Conservation (phyloP, 305 asterid species). For the Fraxinus sp. region DNA sequence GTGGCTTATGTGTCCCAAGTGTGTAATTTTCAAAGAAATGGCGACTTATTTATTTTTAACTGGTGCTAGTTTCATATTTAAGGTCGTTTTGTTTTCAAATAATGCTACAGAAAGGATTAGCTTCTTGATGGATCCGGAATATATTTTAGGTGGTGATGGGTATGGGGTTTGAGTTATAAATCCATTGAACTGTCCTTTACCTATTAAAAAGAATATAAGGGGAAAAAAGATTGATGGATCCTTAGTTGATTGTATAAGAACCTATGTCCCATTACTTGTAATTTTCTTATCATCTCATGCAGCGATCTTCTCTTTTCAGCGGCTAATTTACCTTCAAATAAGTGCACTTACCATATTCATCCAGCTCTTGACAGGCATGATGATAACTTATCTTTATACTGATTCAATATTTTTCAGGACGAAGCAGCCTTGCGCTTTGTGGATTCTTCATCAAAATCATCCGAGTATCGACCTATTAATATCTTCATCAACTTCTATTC, state of each 20-base stretch:
- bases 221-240: neutral
- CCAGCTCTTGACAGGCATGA: conserved; percentile 14
- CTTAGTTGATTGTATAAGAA: neutral
- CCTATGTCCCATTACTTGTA: neutral
- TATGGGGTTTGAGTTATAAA: neutral
- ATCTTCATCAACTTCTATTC: conserved; percentile 86
- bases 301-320: neutral
- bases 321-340: neutral
- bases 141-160: neutral
- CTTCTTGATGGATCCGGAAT: neutral
- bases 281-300: neutral
- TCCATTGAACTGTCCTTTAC: neutral
- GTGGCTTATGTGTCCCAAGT: neutral
- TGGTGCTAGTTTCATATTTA: neutral
- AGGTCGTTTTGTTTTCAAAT: neutral
- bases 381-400: conserved; percentile 7
- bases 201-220: neutral
- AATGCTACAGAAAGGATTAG: neutral
- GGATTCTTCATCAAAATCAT: conserved; percentile 61
- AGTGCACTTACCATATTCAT: neutral
- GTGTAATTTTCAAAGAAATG: neutral
- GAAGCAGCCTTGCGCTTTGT: conserved; percentile 92
- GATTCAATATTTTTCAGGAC: conserved; percentile 46
- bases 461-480: conserved; percentile 84
- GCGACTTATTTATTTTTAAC: neutral